Evolutionary conservation across 441 rosid genomes (phyloP), one percentile per base, ranked within the genome.

Genomic region (Lepidium campestre): DNA sequence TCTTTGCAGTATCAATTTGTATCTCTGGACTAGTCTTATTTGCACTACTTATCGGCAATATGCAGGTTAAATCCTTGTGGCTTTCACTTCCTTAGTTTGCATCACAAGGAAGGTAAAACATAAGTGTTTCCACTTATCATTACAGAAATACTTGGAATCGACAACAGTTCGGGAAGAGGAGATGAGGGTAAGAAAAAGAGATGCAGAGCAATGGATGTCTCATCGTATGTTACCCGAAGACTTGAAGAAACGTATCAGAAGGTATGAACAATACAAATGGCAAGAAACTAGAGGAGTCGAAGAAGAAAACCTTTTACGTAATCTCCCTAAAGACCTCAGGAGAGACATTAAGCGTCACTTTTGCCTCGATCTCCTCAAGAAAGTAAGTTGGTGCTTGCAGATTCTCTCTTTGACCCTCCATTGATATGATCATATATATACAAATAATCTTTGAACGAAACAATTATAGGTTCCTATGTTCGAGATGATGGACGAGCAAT

Each of bases 151-250:
- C 57, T 75, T 82, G n/a, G 78, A 82, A 70, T 79, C 82, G 14
- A 69, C 77, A 15, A 73, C 77, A 1, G 74, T 75, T 10, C 57
- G 78, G 3, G 62, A 78, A 15, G 83, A 79, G 65, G 79, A 79
- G 27, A 77, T 81, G 85, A 74, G 79, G 55, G 67, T 77, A 31
- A 77, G 65, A 75, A 74, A 76, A 52, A 76, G 72, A 31, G 85
- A 81, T 57, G 70, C 79, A 17, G 85, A 81, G 49, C 85, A 72
- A 31, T 81, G 85, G 82, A 81, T 79, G 83, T 71, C 70, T 44
- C 85, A 81, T 52, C 62, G 85, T 15, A 77, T 76, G 77, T 76
- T 79, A 6, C 85, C 85, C 13, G 78, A 65, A 9, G 75, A 79
- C 34, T 57, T 79, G 11, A 68, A 74, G 69, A 49, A 72, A 56